Evolutionary conservation across 371 early-diverging fungal genomes (phyloP).

Genomic region (Rhizopus stolonifer): DNA sequence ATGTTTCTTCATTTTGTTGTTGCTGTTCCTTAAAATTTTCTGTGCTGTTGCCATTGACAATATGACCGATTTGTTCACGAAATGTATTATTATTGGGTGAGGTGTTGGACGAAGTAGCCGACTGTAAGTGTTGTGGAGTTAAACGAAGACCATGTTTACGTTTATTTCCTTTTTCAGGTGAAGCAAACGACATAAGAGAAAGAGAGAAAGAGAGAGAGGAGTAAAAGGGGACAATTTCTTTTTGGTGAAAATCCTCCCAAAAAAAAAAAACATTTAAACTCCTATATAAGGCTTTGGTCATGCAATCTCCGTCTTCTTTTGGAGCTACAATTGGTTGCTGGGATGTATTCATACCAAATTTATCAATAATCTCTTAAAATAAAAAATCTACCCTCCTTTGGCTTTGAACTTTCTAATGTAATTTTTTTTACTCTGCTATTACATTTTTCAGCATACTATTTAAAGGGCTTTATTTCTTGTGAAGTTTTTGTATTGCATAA

Average conservation of each 20-base stretch:
- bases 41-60: slow-evolving; percentile 30
- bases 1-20: slow-evolving; percentile 18
- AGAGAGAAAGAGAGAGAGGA: not conserved
- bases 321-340: too few relatives aligned
- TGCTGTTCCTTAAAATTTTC: too few relatives aligned
- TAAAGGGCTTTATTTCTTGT: too few relatives aligned
- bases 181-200: slow-evolving; percentile 14
- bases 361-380: too few relatives aligned
- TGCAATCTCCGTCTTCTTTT: too few relatives aligned
- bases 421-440: too few relatives aligned
- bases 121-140: slow-evolving; percentile 23
- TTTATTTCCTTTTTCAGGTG: slow-evolving; percentile 25
- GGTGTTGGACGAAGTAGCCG: slow-evolving; percentile 9
- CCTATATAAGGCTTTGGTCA: too few relatives aligned
- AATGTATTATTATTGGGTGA: slow-evolving; percentile 25
- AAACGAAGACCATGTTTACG: slow-evolving; percentile 30
- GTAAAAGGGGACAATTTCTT: not conserved
- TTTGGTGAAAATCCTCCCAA: not conserved
- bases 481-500: too few relatives aligned
- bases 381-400: too few relatives aligned
- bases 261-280: not conserved
- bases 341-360: too few relatives aligned
- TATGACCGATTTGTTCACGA: slow-evolving; percentile 39
- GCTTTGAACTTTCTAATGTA: too few relatives aligned
- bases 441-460: too few relatives aligned